Conservation (phyloP, 2,329 filamentous ascomycete genomes). For the Fusarium fujikuroi region DNA sequence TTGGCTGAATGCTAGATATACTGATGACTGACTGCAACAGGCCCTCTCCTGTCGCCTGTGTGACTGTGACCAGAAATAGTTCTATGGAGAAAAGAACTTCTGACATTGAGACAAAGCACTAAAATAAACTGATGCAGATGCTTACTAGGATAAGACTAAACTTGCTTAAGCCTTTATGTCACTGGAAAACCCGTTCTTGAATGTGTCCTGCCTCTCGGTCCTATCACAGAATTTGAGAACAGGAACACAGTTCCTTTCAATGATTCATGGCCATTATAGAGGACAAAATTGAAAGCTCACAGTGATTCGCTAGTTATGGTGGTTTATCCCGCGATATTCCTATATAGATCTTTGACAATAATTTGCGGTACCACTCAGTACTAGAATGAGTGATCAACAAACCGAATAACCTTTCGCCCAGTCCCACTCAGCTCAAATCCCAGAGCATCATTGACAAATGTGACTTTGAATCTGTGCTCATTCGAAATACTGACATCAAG, state of each 20-base stretch:
- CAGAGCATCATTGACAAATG: slow-evolving; percentile 50
- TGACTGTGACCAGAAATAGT: background rate
- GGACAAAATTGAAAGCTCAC: fast-evolving
- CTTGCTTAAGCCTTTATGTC: fast-evolving
- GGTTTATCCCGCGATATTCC: fast-evolving
- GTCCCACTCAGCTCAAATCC: slow-evolving; percentile 42
- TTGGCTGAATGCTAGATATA: too few relatives aligned
- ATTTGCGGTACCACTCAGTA: too few relatives aligned
- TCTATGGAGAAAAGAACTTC: background rate
- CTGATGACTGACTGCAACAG: too few relatives aligned
- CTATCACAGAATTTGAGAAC: background rate
- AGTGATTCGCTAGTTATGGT: background rate
- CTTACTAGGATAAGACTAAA: background rate
- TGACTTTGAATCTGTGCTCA: slow-evolving; percentile 47
- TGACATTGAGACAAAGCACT: background rate
- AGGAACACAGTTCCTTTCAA: too few relatives aligned
- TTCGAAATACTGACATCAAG: slow-evolving; percentile 32
- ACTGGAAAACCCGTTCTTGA: fast-evolving
- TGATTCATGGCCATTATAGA: background rate
- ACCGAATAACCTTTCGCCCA: slow-evolving; percentile 44
- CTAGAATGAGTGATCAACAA: slow-evolving; percentile 39
- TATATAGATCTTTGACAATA: background rate
- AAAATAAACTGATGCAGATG: background rate
- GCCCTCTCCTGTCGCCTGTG: too few relatives aligned
- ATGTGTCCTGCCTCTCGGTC: background rate